Evolutionary conservation across 2,329 filamentous ascomycete genomes (phyloP).

Genomic region (Aspergillus fijiensis): DNA sequence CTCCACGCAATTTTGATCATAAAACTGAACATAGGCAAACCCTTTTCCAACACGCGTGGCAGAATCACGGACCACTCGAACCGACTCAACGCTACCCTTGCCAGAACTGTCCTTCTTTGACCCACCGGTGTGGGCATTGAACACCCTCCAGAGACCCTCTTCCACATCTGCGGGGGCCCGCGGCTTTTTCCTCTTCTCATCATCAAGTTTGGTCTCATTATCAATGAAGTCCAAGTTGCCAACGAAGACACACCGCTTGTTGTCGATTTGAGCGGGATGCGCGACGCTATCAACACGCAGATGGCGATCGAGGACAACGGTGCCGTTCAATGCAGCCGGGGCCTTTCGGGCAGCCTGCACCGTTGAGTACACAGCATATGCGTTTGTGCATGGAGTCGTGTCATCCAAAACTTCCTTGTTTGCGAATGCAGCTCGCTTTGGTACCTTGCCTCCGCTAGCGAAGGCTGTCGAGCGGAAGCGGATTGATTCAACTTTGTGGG

Average conservation of each 20-base stretch:
- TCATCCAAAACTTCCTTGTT: conserved; percentile 86
- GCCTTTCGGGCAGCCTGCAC: conserved; percentile 73
- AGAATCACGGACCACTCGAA: conserved; percentile 85
- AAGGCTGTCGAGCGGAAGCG: conserved; percentile 94
- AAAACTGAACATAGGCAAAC: conserved; percentile 96
- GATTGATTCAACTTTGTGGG: conserved; percentile 81
- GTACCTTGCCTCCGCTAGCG: conserved; percentile 65
- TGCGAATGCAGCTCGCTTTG: conserved; percentile 92
- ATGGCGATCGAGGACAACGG: conserved; percentile 79
- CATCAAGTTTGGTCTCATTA: conserved; percentile 71
- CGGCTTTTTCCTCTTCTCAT: conserved; percentile 66
- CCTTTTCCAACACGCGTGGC: conserved; percentile 93
- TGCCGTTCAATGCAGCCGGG: conserved; percentile 76
- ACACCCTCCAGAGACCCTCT: conserved; percentile 64
- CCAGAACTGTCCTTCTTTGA: conserved; percentile 41
- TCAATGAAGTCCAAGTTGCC: conserved; percentile 96
- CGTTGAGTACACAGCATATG: conserved; percentile 86
- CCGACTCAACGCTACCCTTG: conserved; percentile 83
- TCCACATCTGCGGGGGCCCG: conserved; percentile 79
- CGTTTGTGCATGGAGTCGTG: conserved; percentile 90
- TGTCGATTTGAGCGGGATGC: conserved; percentile 77
- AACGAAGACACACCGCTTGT: conserved; percentile 90
- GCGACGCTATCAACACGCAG: conserved; percentile 87
- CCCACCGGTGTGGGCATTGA: conserved; percentile 37
- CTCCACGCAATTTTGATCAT: conserved; percentile 84